Evolutionary conservation across 768 basidiomycete genomes (phyloP).

Genomic region (Scleroderma citrinum): DNA sequence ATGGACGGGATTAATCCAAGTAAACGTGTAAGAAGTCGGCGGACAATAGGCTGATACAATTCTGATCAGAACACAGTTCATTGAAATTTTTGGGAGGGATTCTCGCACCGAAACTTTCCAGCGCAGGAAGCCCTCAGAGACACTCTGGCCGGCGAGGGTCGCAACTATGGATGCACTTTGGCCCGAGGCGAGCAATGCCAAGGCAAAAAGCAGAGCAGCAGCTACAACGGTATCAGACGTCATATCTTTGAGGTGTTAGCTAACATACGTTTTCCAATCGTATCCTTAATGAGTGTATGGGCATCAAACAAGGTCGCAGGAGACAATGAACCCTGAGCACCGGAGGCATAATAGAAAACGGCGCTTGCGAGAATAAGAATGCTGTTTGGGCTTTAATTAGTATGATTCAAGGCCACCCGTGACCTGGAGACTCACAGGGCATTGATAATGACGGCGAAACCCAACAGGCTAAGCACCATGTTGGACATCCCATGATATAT

Average conservation of each 20-base stretch:
- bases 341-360: constrained; percentile 63
- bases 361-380: constrained; percentile 80
- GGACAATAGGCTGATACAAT: constrained; percentile 54
- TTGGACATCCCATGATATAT: constrained; percentile 63
- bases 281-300: constrained; percentile 59
- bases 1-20: constrained; percentile 81
- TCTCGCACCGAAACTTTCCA: constrained; percentile 72
- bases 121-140: constrained; percentile 83
- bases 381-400: constrained; percentile 30
- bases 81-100: constrained; percentile 5
- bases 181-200: constrained; percentile 79
- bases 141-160: constrained; percentile 85
- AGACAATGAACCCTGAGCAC: constrained; percentile 31
- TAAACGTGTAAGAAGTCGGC: constrained; percentile 78
- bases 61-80: constrained; percentile 20
- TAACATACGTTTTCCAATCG: constrained; percentile 60
- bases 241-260: not conserved
- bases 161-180: constrained; percentile 90
- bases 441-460: constrained; percentile 87
- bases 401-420: not conserved
- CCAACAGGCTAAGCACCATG: constrained; percentile 62
- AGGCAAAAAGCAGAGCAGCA: constrained; percentile 81
- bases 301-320: constrained; percentile 83
- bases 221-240: constrained; percentile 34
- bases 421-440: constrained; percentile 47